Conservation (phyloP, 306 rosid species). For the Acacia crassicarpa region DNA sequence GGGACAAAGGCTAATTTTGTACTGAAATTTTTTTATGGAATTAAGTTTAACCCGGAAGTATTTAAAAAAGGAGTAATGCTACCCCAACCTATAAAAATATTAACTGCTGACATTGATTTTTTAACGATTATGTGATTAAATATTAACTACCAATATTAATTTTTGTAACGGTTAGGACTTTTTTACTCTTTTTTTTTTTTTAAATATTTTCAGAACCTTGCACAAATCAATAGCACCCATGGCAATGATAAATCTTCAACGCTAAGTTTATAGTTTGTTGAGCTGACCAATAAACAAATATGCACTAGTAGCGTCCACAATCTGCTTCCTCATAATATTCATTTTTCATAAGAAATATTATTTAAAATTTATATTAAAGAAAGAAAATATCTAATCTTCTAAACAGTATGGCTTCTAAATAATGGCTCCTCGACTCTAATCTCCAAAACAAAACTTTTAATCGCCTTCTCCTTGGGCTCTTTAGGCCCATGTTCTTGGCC, state of each 20-base stretch:
- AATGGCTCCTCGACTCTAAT: not conserved
- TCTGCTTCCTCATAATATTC: not conserved
- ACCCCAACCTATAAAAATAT: too few species aligned
- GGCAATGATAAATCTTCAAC: constrained; percentile 2
- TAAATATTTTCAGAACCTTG: too few species aligned
- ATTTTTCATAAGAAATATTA: not conserved
- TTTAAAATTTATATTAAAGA: not conserved
- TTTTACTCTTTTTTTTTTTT: too few species aligned
- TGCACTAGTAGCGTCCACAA: not conserved
- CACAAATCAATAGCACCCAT: not conserved
- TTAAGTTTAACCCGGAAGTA: too few species aligned
- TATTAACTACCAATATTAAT: too few species aligned
- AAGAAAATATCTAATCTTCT: not conserved
- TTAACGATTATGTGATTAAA: too few species aligned
- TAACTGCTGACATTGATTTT: too few species aligned
- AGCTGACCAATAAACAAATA: not conserved
- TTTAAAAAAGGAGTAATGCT: too few species aligned
- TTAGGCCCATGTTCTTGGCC: not conserved
- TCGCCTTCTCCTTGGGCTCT: not conserved
- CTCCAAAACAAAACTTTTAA: not conserved
- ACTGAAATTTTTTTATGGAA: too few species aligned
- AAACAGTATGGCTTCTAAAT: not conserved
- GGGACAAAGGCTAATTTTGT: too few species aligned
- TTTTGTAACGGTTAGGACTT: too few species aligned
- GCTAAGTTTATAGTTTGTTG: constrained; percentile 29